These are phyloP conservation scores for Patellaria atrata DNA, from an alignment of 495 filamentous ascomycete genomes.

Conservation along the genomic window DNA sequence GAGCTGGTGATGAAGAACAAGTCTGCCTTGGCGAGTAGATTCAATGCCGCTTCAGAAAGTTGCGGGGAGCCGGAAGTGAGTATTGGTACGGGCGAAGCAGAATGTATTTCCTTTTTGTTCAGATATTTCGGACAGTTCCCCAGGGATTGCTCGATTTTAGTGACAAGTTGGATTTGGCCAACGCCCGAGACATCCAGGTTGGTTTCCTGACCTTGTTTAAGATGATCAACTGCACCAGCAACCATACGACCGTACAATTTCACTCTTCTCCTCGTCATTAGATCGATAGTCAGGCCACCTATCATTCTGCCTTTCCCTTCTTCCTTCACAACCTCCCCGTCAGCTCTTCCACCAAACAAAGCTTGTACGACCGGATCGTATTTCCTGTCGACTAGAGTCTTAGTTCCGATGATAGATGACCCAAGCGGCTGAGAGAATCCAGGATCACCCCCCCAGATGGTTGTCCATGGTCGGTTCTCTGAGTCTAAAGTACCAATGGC, in stretches of 20 bases:
- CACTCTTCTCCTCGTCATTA: conserved; percentile 48
- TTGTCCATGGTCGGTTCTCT: conserved; percentile 54
- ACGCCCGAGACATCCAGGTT: conserved; percentile 20
- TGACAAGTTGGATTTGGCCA: conserved; percentile 48
- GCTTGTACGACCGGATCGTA: conserved; percentile 51
- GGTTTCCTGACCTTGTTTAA: conserved; percentile 16
- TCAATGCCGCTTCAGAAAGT: conserved; percentile 35
- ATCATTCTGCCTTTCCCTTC: conserved; percentile 33
- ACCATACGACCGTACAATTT: conserved; percentile 54
- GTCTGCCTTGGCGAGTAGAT: conserved; percentile 50
- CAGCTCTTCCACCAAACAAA: conserved; percentile 31
- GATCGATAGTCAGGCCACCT: conserved; percentile 48
- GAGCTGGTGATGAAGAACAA: conserved; percentile 61
- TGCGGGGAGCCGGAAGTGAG: conserved; percentile 35
- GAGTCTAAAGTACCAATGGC: conserved; percentile 56
- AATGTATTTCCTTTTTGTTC: conserved; percentile 51
- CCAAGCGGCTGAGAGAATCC: conserved; percentile 49
- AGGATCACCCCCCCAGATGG: conserved; percentile 54
- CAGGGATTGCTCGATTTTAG: conserved; percentile 53
- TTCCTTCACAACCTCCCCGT: conserved; percentile 29
- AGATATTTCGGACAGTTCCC: conserved; percentile 79
- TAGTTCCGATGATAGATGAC: conserved; percentile 42
- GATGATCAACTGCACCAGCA: conserved; percentile 33
- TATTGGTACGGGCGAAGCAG: conserved; percentile 36
- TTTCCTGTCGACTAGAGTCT: conserved; percentile 39